phyloP scores from a whole-genome alignment of 2,329 filamentous ascomycete genomes.

The Xylariaceae sp. region DNA sequence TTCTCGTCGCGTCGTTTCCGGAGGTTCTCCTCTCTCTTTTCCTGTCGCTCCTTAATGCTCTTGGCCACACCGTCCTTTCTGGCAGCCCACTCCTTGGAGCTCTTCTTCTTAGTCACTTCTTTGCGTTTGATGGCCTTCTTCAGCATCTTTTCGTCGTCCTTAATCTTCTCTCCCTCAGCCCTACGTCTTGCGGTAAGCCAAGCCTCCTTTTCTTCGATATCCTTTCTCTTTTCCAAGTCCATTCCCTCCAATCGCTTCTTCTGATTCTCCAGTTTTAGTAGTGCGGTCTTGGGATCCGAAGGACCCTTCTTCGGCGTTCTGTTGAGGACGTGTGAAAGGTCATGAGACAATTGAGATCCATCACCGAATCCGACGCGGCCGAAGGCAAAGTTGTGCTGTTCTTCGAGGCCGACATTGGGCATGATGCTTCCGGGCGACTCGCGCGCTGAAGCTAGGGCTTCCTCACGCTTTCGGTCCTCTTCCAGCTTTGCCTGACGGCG shows the following conservation, averaged over 20 bases:
- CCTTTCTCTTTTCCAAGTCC: slow-evolving; percentile 73
- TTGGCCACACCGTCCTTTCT: slow-evolving; percentile 67
- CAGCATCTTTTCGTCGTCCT: slow-evolving; percentile 76
- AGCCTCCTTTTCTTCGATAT: slow-evolving; percentile 86
- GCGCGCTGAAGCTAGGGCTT: slow-evolving; percentile 53
- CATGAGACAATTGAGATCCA: slow-evolving; percentile 71
- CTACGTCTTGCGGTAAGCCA: slow-evolving; percentile 90
- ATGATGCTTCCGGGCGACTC: slow-evolving; percentile 55
- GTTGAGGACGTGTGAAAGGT: slow-evolving; percentile 57
- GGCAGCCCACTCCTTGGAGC: slow-evolving; percentile 80
- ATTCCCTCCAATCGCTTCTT: slow-evolving; percentile 71
- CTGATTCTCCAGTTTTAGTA: slow-evolving; percentile 80
- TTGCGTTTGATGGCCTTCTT: slow-evolving; percentile 96
- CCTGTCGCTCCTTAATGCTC: slow-evolving; percentile 71
- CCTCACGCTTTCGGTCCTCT: slow-evolving; percentile 63
- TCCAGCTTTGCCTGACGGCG: slow-evolving; percentile 72
- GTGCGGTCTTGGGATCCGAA: slow-evolving; percentile 76
- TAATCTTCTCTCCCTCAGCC: slow-evolving; percentile 82
- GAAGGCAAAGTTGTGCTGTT: slow-evolving; percentile 73
- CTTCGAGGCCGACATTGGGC: slow-evolving; percentile 47
- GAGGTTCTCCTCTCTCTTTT: slow-evolving; percentile 77
- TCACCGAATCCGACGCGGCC: slow-evolving; percentile 88
- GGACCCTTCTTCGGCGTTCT: slow-evolving; percentile 74
- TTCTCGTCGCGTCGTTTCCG: slow-evolving; percentile 71
- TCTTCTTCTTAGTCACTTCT: slow-evolving; percentile 84